Percentiles rank a stretch among this genome's conserved stretches.
phyloP scores from a whole-genome alignment of 1,284 basidiomycete species.

The Fistulinella cinereoalba region DNA sequence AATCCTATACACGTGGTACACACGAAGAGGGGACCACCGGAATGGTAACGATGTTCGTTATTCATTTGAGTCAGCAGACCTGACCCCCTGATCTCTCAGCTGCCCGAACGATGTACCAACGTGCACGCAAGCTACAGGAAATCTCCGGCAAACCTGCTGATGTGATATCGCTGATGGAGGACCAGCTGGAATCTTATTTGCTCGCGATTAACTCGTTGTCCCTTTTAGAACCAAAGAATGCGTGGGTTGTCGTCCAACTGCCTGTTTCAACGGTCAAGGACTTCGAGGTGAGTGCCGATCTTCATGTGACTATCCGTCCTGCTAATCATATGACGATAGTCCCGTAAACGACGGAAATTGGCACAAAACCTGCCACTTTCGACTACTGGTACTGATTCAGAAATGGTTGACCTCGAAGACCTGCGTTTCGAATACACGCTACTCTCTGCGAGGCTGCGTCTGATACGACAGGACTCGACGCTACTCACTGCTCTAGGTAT shows the following conservation, averaged over 20 bases:
- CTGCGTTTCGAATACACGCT: constrained; percentile 85
- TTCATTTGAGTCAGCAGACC: constrained; percentile 11
- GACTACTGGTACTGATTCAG: constrained; percentile 61
- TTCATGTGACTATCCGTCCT: constrained; percentile 19
- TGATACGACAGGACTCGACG: constrained; percentile 60
- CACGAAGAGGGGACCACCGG: constrained; percentile 81
- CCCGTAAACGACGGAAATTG: constrained; percentile 69
- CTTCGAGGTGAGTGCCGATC: constrained; percentile 29
- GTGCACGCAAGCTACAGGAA: constrained; percentile 76
- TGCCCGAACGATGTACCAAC: constrained; percentile 91
- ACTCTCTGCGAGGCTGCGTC: constrained; percentile 75
- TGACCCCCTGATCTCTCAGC: constrained; percentile 49
- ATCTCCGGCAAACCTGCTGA: constrained; percentile 48
- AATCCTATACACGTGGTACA: constrained; percentile 95
- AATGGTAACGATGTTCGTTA: constrained; percentile 58
- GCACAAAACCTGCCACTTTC: constrained; percentile 77
- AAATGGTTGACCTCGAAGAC: constrained; percentile 79
- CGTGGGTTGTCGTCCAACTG: constrained; percentile 63
- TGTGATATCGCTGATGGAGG: constrained; percentile 61
- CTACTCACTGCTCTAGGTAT: constrained; percentile 49
- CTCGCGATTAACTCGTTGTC: constrained; percentile 89
- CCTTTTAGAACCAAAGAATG: constrained; percentile 73
- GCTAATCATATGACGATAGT: constrained; percentile 35
- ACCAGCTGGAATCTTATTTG: constrained; percentile 81
- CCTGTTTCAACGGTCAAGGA: constrained; percentile 22